Evolutionary conservation across 2,329 filamentous ascomycete genomes (phyloP).

Genomic region (Aureobasidium sp.): DNA sequence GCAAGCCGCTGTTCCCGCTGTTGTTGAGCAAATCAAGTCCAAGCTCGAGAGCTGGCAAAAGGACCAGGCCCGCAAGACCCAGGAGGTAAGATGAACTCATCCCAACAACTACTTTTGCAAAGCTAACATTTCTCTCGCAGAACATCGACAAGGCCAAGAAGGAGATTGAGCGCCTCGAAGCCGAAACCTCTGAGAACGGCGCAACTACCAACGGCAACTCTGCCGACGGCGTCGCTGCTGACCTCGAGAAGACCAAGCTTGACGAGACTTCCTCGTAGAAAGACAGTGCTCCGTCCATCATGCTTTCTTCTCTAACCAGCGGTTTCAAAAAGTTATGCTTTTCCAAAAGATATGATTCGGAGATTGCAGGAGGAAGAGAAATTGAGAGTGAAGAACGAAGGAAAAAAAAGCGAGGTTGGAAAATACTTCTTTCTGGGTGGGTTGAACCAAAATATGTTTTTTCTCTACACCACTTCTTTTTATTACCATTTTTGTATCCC

Average conservation of each 20-base stretch:
- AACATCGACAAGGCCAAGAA: slow-evolving; percentile 96
- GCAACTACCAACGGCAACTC: slow-evolving; percentile 49
- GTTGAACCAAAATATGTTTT: too few species aligned
- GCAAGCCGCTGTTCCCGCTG: slow-evolving; percentile 69
- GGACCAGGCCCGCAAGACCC: slow-evolving; percentile 82
- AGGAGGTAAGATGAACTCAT: slow-evolving; percentile 58
- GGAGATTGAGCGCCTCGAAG: slow-evolving; percentile 78
- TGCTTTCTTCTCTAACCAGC: not conserved
- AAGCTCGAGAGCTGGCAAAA: slow-evolving; percentile 89
- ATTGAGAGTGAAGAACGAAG: too few species aligned
- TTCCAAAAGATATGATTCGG: not conserved
- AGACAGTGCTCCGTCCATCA: not conserved
- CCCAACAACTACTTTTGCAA: not conserved
- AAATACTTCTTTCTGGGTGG: too few species aligned
- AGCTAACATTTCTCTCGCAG: slow-evolving; percentile 45
- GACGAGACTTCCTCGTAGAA: slow-evolving; percentile 40
- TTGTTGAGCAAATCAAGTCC: slow-evolving; percentile 82
- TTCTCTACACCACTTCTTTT: too few species aligned
- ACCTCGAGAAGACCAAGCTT: slow-evolving; percentile 54
- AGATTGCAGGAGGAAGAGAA: too few species aligned
- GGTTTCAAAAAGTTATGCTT: slow-evolving; percentile 1
- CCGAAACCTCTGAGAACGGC: slow-evolving; percentile 52
- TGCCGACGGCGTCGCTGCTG: slow-evolving; percentile 53
- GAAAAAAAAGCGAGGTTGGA: too few species aligned
- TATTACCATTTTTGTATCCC: too few species aligned